Base-by-base conservation (phyloP, 1,284 basidiomycete species). In the Fistulinella staudtii region DNA sequence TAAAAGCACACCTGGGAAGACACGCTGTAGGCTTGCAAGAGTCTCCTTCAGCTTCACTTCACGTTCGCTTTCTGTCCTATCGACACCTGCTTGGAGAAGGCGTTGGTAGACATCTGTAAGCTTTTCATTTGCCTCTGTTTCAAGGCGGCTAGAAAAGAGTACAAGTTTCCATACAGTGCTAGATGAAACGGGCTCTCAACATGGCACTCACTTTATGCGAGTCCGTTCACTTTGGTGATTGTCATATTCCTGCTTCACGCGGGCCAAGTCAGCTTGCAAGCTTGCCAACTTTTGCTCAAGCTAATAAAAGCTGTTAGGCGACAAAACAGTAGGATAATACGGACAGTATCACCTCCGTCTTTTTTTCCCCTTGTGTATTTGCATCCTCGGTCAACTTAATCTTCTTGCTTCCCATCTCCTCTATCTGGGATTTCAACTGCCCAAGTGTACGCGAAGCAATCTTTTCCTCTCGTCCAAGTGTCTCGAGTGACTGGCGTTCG, bases 121-220 rank as follows among this genome's bases (percentile, higher is more conserved):
- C 58, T 93, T 92, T 65, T 96, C 94, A 61, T 95, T 95, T 35
- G 89, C 77, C 58, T 96, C 91, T 0, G 80, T 79, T 67, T 94
- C 91, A 5, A 91, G 77, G 71, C 90, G 86, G 39, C 91, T 95
- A 56, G n/a, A 45, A 29, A 23, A 24, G 20, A 36, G 13, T 11
- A 13, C 42, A 17, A 39, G 33, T 23, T 9, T 5, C 18, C 10
- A 13, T 13, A 14, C 10, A 34, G 45, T 4, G 22, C 24, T 15
- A 48, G 3, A 8, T 14, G 14, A 15, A 41, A 23, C 14, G 22
- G n/a, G n/a, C n/a, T n/a, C n/a, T n/a, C n/a, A n/a, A n/a, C n/a
- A n/a, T n/a, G n/a, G 37, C 29, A 68, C 82, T 30, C 59, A 88
- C 86, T 73, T 71, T 53, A 91, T 84, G 49, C 79, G 76, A 2